phyloP scores from a whole-genome alignment of 192 early-diverging fungal species.

The Entomortierella chlamydospora region DNA sequence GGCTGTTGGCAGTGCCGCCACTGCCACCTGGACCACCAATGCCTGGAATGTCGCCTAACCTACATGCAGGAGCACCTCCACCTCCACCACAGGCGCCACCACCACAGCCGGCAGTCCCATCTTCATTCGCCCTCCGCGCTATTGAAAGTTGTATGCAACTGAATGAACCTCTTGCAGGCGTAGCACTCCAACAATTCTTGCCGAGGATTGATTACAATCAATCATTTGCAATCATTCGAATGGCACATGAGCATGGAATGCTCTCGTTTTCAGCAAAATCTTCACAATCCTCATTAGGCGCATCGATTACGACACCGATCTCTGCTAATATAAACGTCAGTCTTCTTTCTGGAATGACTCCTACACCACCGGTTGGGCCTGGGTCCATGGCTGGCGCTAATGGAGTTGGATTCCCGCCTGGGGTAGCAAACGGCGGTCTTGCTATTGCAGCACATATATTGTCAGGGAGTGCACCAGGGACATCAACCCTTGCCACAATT shows the following conservation, averaged over 20 bases:
- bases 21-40: slow-evolving; percentile 3
- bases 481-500: not conserved
- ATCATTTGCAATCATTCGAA: slow-evolving; percentile 24
- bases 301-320: not conserved
- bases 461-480: not conserved
- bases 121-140: slow-evolving; percentile 20
- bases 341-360: not conserved
- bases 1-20: not conserved
- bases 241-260: slow-evolving; percentile 36
- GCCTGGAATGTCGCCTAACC: not conserved
- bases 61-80: not conserved
- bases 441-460: not conserved
- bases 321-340: not conserved
- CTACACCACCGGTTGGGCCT: not conserved
- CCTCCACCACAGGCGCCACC: not conserved
- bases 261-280: slow-evolving; percentile 16
- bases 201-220: slow-evolving; percentile 39
- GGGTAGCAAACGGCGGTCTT: not conserved
- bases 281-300: not conserved
- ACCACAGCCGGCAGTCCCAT: slow-evolving; percentile 8
- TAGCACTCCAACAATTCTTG: slow-evolving; percentile 34
- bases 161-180: slow-evolving; percentile 32
- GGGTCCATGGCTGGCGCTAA: not conserved
- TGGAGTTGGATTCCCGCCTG: not conserved
- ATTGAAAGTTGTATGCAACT: slow-evolving; percentile 42